These are phyloP conservation scores for Salisapilia sapeloensis DNA, from an alignment of 352 stramenopile genomes.

Conservation along the genomic window DNA sequence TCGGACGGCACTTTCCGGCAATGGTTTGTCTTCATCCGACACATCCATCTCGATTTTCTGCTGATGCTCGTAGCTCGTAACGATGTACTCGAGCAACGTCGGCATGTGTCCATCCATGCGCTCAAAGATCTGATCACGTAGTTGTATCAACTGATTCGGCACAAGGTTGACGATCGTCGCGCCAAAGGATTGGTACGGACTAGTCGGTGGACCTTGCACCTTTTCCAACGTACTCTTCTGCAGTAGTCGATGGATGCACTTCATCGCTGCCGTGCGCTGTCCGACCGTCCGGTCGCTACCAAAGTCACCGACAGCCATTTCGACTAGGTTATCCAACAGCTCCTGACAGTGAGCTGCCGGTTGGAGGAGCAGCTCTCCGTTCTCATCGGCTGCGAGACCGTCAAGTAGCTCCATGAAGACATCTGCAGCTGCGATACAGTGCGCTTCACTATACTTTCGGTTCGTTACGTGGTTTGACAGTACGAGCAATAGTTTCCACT, in stretches of 20 bases:
- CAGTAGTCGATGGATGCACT: slow-evolving; percentile 56
- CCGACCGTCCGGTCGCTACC: slow-evolving; percentile 17
- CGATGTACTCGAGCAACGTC: slow-evolving; percentile 50
- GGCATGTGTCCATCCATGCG: slow-evolving; percentile 44
- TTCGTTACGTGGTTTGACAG: slow-evolving; percentile 68
- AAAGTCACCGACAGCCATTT: slow-evolving; percentile 21
- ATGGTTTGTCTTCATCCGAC: slow-evolving; percentile 27
- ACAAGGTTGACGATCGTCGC: slow-evolving; percentile 74
- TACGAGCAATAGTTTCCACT: slow-evolving; percentile 80
- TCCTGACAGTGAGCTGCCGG: slow-evolving; percentile 70
- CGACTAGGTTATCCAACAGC: slow-evolving; percentile 64
- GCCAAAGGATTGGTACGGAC: slow-evolving; percentile 74
- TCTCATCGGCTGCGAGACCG: slow-evolving; percentile 73
- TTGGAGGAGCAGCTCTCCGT: slow-evolving; percentile 78
- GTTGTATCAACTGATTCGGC: slow-evolving; percentile 52
- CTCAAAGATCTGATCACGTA: slow-evolving; percentile 56
- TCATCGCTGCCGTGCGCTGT: slow-evolving; percentile 71
- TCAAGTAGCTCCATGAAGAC: slow-evolving; percentile 82
- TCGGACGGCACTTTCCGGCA: slow-evolving; percentile 43
- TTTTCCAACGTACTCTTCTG: slow-evolving; percentile 63
- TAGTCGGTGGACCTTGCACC: slow-evolving; percentile 58
- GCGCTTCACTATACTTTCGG: slow-evolving; percentile 30
- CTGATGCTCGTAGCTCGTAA: slow-evolving; percentile 62
- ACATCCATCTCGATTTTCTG: slow-evolving; percentile 65
- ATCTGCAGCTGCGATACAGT: slow-evolving; percentile 71